Percentiles rank a stretch among this genome's conserved stretches.
Conservation (phyloP, 345 rosid species). For the Murraya paniculata region DNA sequence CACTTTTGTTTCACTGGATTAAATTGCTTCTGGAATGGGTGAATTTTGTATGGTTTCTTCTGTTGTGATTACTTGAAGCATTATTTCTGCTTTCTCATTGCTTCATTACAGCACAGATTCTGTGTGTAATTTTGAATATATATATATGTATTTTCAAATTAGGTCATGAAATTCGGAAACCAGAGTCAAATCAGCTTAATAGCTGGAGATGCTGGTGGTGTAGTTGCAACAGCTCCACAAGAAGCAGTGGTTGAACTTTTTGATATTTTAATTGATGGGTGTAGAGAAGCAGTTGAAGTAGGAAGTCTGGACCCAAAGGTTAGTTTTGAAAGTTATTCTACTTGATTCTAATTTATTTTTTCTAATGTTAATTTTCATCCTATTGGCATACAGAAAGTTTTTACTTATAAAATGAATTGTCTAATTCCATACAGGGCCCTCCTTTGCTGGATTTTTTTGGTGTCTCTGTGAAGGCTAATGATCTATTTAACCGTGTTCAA, state of each 20-base stretch:
- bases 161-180: conserved; percentile 96
- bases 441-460: conserved; percentile 97
- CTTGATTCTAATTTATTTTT: not conserved
- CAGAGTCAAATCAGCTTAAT: conserved; percentile 66
- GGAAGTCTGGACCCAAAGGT: conserved; percentile 84
- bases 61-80: not conserved
- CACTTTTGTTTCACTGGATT: not conserved
- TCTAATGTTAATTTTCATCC: not conserved
- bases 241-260: conserved; percentile 89
- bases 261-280: conserved; percentile 82
- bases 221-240: conserved; percentile 68
- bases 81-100: not conserved
- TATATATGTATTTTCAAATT: conserved; percentile 10
- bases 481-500: conserved; percentile 75
- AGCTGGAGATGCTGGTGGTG: conserved; percentile 86
- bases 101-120: not conserved
- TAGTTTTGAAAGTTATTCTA: conserved; percentile 10
- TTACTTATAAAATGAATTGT: not conserved
- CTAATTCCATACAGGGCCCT: conserved; percentile 61
- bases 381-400: not conserved
- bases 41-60: not conserved
- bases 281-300: conserved; percentile 68
- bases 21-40: not conserved
- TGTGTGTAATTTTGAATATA: not conserved
- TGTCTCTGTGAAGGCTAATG: conserved; percentile 89